phyloP scores from a whole-genome alignment of 2,329 filamentous ascomycete species.

The Exophiala phaeomuriformis region DNA sequence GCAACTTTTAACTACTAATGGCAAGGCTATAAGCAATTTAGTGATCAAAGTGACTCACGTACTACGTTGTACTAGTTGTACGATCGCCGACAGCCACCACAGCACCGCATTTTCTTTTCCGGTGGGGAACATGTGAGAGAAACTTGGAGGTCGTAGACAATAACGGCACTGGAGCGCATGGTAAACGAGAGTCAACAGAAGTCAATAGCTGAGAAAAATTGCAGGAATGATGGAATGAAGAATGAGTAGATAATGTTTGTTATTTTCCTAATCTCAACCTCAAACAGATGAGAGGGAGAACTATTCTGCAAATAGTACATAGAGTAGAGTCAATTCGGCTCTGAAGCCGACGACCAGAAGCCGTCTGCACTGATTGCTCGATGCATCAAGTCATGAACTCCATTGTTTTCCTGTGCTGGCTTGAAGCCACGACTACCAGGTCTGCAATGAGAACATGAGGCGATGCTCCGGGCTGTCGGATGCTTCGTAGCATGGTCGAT shows the following conservation, averaged over 20 bases:
- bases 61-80: no score
- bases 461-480: background rate
- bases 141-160: no score
- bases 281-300: background rate
- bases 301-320: background rate
- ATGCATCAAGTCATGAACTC: background rate
- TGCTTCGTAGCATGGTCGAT: background rate
- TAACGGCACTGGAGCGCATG: no score
- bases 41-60: no score
- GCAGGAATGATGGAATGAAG: no score
- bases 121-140: no score
- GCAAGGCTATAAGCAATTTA: no score
- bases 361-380: background rate
- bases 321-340: background rate
- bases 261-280: background rate
- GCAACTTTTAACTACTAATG: no score
- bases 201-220: no score
- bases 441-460: slow-evolving; percentile 4
- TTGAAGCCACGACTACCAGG: slow-evolving; percentile 24
- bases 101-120: no score
- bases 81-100: no score
- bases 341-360: background rate
- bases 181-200: no score
- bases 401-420: slow-evolving; percentile 20
- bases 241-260: background rate